Evolutionary conservation across 2,329 filamentous ascomycete genomes (phyloP).

Genomic region (Huntiella bhutanensis): DNA sequence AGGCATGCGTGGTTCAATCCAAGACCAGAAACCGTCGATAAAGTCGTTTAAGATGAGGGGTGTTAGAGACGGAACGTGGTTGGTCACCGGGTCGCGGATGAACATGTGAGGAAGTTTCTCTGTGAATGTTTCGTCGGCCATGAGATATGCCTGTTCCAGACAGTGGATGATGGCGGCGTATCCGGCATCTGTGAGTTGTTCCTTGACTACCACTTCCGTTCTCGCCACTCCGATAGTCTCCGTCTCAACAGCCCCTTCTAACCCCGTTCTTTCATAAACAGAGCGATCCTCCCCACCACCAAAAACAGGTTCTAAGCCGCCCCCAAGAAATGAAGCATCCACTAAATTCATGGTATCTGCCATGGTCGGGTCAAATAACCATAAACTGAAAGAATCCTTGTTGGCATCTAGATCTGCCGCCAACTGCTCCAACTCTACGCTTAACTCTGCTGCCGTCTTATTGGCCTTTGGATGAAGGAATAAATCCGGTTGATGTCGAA

Average conservation of each 20-base stretch:
- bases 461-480: conserved; percentile 8
- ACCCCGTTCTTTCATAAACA: no score
- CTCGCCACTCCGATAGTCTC: background rate
- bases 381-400: conserved; percentile 29
- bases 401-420: conserved; percentile 1
- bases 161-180: conserved; percentile 13
- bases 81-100: no score
- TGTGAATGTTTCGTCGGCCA: background rate
- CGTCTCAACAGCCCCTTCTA: no score
- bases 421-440: conserved; percentile 14
- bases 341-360: conserved; percentile 24
- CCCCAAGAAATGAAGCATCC: conserved; percentile 28
- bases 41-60: conserved; percentile 72
- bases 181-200: conserved; percentile 20
- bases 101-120: no score
- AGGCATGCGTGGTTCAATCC: conserved; percentile 69
- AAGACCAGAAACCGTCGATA: conserved; percentile 70
- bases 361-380: conserved; percentile 30
- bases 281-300: no score
- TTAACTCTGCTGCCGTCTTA: no score
- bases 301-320: conserved; percentile 30
- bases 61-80: conserved; percentile 33
- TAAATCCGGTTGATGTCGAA: background rate
- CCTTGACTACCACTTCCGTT: background rate
- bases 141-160: conserved; percentile 2